Evolutionary conservation across 176 grass and related monocot species (phyloP).

Genomic region (Aegilops sharonensis): DNA sequence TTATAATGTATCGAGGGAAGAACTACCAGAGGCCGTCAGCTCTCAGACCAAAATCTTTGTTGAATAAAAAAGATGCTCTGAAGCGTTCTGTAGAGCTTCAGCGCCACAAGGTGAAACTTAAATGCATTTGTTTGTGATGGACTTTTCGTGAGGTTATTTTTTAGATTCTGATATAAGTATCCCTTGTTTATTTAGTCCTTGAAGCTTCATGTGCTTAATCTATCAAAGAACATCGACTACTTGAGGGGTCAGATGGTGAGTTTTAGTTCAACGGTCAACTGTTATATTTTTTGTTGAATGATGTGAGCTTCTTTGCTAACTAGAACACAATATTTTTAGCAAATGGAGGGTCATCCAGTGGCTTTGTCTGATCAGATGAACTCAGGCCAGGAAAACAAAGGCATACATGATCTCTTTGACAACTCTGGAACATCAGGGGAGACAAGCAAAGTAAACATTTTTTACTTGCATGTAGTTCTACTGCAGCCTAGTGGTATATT

Average conservation of each 20-base stretch:
- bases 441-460: conserved; percentile 39
- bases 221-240: conserved; percentile 76
- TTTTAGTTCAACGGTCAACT: conserved; percentile 13
- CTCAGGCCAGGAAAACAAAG: conserved; percentile 1
- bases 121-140: background rate
- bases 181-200: conserved; percentile 55
- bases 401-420: background rate
- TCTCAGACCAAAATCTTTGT: conserved; percentile 71
- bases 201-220: conserved; percentile 88
- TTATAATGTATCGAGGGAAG: conserved; percentile 90
- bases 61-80: conserved; percentile 79
- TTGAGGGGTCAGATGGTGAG: conserved; percentile 67
- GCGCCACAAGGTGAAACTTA: conserved; percentile 59
- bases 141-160: conserved; percentile 1
- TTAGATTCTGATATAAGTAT: conserved; percentile 23
- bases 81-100: conserved; percentile 72
- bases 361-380: conserved; percentile 26
- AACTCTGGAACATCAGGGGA: conserved; percentile 29
- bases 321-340: background rate
- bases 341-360: conserved; percentile 22
- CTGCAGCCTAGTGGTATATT: background rate
- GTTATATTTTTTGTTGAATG: conserved; percentile 13
- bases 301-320: background rate
- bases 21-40: conserved; percentile 82
- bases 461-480: conserved; percentile 15